Evolutionary conservation across 352 stramenopile genomes (phyloP), one percentile per base, ranked within the genome.

Genomic region (Pythium sukuiense): DNA sequence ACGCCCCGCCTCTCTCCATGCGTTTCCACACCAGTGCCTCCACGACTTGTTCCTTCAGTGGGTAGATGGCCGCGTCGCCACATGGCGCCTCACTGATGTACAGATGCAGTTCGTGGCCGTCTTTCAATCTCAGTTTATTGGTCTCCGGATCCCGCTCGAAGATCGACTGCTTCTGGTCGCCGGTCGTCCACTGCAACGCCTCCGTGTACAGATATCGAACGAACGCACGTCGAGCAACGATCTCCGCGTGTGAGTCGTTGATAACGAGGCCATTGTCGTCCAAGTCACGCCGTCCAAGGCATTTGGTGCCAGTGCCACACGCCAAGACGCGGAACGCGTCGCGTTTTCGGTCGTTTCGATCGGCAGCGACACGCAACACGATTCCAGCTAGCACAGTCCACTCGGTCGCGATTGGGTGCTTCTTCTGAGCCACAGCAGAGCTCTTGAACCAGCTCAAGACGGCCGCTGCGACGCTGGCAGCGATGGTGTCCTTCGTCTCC

Each of bases 231-330:
- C 90, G 76, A 4, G 90, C 82, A 35, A 98, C 67, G 35, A 97
- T 79, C 82, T 98, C 95, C 26, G 95, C 95, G 74, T 98, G 95
- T 50, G 80, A 96, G 78, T 98, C 95, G 75, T 97, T 92, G 8
- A 98, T 72, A 33, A 97, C 78, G 55, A 90, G 81, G 24, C 89
- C 91, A 37, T 93, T 65, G 13, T 59, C 66, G 63, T 87, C 73
- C 49, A 95, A 69, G 59, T 90, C 79, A 59, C 83, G 77, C 45
- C 71, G 58, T 2, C 85, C 87, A n/a, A 95, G 76, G 49, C 87
- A 95, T 62, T 95, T 95, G 63, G 79, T 94, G 61, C 87, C 87
- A 0, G 87, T 89, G 18, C 77, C 85, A 11, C 61, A 65, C 39
- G 77, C 61, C 37, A 95, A 30, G 2, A 94, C 82, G 20, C 78